Evolutionary conservation across 441 rosid genomes (phyloP).

Genomic region (Jatropha podagrica): DNA sequence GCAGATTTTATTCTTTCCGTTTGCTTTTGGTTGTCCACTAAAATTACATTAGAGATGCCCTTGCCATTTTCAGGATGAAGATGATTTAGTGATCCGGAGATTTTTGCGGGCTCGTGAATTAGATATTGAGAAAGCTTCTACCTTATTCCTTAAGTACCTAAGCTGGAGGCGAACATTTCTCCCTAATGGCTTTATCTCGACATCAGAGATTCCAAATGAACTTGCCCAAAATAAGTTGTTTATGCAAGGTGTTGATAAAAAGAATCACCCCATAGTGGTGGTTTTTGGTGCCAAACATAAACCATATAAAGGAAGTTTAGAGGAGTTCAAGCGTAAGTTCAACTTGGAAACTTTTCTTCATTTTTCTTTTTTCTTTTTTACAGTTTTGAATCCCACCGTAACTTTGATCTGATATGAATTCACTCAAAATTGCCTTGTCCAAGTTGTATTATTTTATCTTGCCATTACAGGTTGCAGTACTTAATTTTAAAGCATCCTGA

Average conservation of each 20-base stretch:
- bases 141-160: slow-evolving; percentile 62
- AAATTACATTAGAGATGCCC: not conserved
- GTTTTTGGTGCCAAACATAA: slow-evolving; percentile 55
- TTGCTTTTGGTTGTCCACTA: not conserved
- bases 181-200: slow-evolving; percentile 56
- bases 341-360: not conserved
- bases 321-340: slow-evolving; percentile 69
- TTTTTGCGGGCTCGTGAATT: slow-evolving; percentile 86
- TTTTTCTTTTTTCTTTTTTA: not conserved
- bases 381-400: not conserved
- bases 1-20: not conserved
- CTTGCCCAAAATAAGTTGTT: slow-evolving; percentile 67
- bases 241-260: slow-evolving; percentile 73
- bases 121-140: slow-evolving; percentile 81
- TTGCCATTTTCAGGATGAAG: slow-evolving; percentile 50
- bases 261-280: slow-evolving; percentile 62
- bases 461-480: not conserved
- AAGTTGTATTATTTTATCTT: not conserved
- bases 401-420: not conserved
- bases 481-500: not conserved
- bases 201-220: slow-evolving; percentile 54
- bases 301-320: slow-evolving; percentile 56
- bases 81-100: slow-evolving; percentile 77
- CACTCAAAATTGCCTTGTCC: not conserved
- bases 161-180: slow-evolving; percentile 59